phyloP scores from a whole-genome alignment of 2,329 filamentous ascomycete genomes.

The Ceratocystis huliohia region DNA sequence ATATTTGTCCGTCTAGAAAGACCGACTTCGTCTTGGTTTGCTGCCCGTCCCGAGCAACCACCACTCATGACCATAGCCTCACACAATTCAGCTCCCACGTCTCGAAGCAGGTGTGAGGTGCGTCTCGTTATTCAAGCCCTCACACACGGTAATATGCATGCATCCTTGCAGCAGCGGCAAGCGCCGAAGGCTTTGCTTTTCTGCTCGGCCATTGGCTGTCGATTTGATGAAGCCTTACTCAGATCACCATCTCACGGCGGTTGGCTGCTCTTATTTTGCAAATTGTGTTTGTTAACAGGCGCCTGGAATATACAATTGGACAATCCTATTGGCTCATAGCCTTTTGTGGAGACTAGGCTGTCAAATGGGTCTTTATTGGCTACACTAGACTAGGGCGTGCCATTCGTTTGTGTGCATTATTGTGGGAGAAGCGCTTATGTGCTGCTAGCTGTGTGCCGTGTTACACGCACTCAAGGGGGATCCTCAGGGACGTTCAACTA shows the following conservation, averaged over 20 bases:
- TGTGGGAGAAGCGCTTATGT: conserved; percentile 5
- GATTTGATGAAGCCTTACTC: background rate
- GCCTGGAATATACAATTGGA: background rate
- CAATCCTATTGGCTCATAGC: background rate
- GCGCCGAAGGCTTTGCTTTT: background rate
- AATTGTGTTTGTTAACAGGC: background rate
- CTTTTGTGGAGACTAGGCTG: background rate
- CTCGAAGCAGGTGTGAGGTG: background rate
- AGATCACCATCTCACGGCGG: conserved; percentile 2
- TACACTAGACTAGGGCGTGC: background rate
- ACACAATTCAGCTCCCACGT: background rate
- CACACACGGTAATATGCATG: background rate
- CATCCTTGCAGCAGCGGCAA: background rate
- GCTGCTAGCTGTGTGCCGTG: background rate
- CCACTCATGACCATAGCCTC: background rate
- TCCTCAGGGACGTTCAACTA: too few species aligned
- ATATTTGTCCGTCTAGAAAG: background rate
- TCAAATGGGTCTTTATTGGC: background rate
- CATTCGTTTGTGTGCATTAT: background rate
- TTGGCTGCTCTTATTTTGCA: background rate
- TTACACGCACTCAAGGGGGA: background rate
- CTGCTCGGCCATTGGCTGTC: background rate
- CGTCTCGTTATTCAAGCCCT: background rate
- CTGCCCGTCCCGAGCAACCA: background rate
- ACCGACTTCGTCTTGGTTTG: background rate